A percentile compares a stretch with the other conserved stretches of the same genome.
phyloP scores from a whole-genome alignment of 139 green algal species.

The Haematococcus lacustris region DNA sequence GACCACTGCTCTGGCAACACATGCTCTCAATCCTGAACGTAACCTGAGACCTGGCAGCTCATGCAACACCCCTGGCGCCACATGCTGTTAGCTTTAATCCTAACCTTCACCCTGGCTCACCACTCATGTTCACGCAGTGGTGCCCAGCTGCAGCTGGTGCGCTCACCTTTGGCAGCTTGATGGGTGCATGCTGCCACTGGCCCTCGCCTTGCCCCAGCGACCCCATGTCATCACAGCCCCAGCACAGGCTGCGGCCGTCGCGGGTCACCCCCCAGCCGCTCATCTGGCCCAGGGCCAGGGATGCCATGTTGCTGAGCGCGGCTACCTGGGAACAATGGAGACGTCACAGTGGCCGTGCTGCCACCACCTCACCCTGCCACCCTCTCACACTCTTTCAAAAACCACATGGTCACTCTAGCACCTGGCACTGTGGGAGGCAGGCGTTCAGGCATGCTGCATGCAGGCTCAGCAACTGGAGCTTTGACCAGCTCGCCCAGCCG shows the following conservation, averaged over 20 bases:
- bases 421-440: too few species aligned
- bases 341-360: background rate
- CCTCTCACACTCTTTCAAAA: too few species aligned
- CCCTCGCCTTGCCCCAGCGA: constrained; percentile 30
- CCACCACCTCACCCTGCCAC: too few species aligned
- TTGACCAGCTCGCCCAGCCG: too few species aligned
- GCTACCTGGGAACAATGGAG: background rate
- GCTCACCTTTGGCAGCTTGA: background rate
- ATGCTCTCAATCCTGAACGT: background rate
- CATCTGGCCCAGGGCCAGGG: constrained; percentile 7
- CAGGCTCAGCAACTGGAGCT: too few species aligned
- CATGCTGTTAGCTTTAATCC: background rate
- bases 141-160: background rate
- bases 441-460: too few species aligned
- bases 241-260: background rate
- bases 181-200: constrained; percentile 1
- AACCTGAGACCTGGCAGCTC: background rate
- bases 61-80: background rate
- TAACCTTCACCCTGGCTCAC: background rate
- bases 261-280: background rate
- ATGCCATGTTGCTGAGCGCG: background rate
- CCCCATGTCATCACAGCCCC: constrained; percentile 22
- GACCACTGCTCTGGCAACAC: too few species aligned
- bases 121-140: background rate
- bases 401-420: too few species aligned